These are phyloP conservation scores for Phragmites australis DNA, from an alignment of 176 grass and related monocot genomes.

Conservation along the genomic window DNA sequence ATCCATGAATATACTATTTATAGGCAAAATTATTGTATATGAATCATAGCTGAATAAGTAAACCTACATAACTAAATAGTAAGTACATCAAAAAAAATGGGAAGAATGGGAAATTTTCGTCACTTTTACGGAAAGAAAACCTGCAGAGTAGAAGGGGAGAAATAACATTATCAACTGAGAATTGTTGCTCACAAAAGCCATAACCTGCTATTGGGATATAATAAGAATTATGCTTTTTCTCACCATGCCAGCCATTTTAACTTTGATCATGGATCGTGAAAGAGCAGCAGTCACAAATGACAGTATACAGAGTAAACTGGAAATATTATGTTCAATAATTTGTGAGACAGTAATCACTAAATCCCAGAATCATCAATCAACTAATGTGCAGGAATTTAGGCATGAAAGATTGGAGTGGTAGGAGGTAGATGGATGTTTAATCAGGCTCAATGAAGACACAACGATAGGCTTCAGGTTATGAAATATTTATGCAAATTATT, in stretches of 20 bases:
- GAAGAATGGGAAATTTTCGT: background rate
- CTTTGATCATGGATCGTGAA: background rate
- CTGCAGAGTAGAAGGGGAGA: background rate
- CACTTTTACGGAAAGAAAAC: background rate
- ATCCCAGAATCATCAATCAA: conserved; percentile 2
- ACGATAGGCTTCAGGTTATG: background rate
- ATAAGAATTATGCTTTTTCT: background rate
- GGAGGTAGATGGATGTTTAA: background rate
- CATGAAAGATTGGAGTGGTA: background rate
- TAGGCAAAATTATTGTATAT: conserved; percentile 53
- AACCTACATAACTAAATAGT: conserved; percentile 24
- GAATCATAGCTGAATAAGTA: conserved; percentile 44
- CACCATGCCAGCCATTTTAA: background rate
- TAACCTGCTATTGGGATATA: background rate
- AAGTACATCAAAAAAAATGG: background rate
- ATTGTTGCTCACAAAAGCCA: background rate
- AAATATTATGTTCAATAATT: background rate
- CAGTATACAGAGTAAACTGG: background rate
- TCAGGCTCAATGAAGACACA: background rate
- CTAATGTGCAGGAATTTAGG: background rate
- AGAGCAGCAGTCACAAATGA: background rate
- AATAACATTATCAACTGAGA: conserved; percentile 3
- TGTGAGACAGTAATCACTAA: background rate
- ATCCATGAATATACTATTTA: conserved; percentile 90
- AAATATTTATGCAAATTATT: background rate